phyloP scores from a whole-genome alignment of 2,329 filamentous ascomycete species.

The Scleromitrula shiraiana region DNA sequence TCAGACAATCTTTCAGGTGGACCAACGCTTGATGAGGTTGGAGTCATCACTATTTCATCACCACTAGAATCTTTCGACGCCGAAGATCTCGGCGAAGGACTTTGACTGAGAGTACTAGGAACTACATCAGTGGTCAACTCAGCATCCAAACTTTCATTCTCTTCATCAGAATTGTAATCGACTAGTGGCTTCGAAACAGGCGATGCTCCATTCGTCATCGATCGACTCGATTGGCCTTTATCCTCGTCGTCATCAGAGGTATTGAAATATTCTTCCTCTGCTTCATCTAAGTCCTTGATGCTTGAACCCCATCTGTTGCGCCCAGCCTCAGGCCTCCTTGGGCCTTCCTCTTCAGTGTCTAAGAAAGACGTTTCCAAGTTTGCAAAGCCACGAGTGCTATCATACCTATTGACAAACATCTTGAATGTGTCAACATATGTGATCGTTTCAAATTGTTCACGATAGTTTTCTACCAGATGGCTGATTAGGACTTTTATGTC shows the following conservation, averaged over 20 bases:
- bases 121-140: constrained; percentile 29
- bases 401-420: constrained; percentile 66
- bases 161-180: constrained; percentile 88
- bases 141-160: constrained; percentile 58
- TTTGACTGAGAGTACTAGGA: constrained; percentile 10
- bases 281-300: constrained; percentile 74
- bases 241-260: constrained; percentile 75
- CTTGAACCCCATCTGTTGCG: constrained; percentile 53
- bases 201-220: constrained; percentile 53
- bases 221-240: constrained; percentile 27
- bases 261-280: constrained; percentile 93
- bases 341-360: constrained; percentile 57
- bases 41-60: constrained; percentile 17
- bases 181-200: constrained; percentile 67
- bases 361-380: constrained; percentile 62
- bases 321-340: constrained; percentile 38
- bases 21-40: constrained; percentile 28
- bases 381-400: constrained; percentile 63
- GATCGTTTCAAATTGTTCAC: constrained; percentile 66
- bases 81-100: constrained; percentile 18
- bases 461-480: constrained; percentile 77
- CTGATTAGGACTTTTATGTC: constrained; percentile 72
- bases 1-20: constrained; percentile 75
- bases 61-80: constrained; percentile 14
- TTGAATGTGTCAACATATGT: constrained; percentile 82